Base-by-base conservation (phyloP, 1,284 basidiomycete species). In the Laetiporus sulphureus region DNA sequence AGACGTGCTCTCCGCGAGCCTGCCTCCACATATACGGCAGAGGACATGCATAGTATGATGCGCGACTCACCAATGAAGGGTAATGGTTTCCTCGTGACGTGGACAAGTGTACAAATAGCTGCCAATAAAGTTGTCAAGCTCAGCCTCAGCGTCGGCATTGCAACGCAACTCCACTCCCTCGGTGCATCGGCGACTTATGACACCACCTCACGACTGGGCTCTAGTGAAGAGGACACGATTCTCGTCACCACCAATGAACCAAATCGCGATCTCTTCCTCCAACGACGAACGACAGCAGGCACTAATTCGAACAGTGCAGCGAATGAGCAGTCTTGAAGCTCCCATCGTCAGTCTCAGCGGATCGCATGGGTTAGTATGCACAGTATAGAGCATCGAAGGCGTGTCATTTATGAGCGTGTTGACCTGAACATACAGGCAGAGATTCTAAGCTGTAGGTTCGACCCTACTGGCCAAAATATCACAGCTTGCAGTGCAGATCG, bases 401-500 rank as follows among this genome's bases (percentile, higher is more conserved):
- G 20, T 24, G 38, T 30, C 18, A 37, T 44, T 44, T 32, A 29
- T 33, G 33, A 41, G 35, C 32, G 5, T 41, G 19, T 41, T 46
- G 27, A 46, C 40, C 8, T 21, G 24, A 38, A 31, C n/a, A 10
- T 39, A 13, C 33, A 88, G 84, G 80, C 72, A 8, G 87, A 90
- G 63, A 84, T 89, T 44, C 45, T 87, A 50, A 83, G 82, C 51
- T 87, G 84, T 64, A 71, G 83, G 47, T 90, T 90, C 53, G 86
- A 88, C 58, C 83, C 85, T 15, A 81, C 78, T 1, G 87, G 87
- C 6, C 83, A 88, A 62, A 86, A 88, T 51, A 78, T 90, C 45
- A 87, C 87, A 33, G 87, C 86, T 10, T 86, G 82, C 59, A 88
- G 85, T n/a, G 71, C 82, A 4, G 86, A 90, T 60, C 67, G 85